These are phyloP conservation scores for Hypoxylon sp. DNA, from an alignment of 2,329 filamentous ascomycete species.

Conservation along the genomic window DNA sequence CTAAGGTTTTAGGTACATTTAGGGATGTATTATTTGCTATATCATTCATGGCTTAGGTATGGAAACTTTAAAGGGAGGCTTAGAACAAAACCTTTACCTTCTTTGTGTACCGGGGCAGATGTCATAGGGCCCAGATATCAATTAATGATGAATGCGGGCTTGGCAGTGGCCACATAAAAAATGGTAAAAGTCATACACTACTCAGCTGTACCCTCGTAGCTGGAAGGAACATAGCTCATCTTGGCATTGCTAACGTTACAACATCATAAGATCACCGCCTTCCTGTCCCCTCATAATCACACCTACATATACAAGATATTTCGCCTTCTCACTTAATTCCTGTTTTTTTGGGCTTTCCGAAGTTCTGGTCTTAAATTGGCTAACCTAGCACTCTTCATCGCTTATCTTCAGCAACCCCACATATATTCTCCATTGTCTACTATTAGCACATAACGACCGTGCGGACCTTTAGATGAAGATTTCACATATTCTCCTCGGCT, in stretches of 20 bases:
- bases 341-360: conserved; percentile 7
- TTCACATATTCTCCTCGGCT: conserved; percentile 43
- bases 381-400: neutral
- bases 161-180: conserved; percentile 13
- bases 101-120: conserved; percentile 1
- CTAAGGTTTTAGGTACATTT: neutral
- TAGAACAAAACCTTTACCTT: neutral
- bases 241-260: conserved; percentile 11
- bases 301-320: conserved; percentile 20
- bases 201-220: neutral
- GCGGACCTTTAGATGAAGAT: conserved; percentile 47
- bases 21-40: conserved; percentile 4
- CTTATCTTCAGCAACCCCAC: neutral
- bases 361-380: neutral
- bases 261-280: conserved; percentile 1
- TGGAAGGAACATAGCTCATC: neutral
- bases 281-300: neutral
- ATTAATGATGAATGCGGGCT: neutral
- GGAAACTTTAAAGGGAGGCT: neutral
- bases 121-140: neutral
- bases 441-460: conserved; percentile 11
- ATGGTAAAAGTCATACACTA: conserved; percentile 7
- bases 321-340: neutral
- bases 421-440: neutral
- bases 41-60: neutral